phyloP scores from a whole-genome alignment of 306 rosid genomes.

The Casuarina glauca region DNA sequence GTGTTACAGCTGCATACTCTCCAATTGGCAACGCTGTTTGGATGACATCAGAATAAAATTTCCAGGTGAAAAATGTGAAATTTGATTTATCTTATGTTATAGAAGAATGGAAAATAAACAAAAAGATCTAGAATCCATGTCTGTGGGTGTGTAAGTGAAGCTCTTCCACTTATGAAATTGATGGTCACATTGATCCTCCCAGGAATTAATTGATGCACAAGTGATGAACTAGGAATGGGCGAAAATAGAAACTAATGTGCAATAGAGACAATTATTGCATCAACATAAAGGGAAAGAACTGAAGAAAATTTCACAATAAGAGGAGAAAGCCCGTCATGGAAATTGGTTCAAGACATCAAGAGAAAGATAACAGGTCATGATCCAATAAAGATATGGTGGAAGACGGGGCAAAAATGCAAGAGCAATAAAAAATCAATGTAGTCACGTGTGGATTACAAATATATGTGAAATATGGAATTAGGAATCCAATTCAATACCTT shows the following conservation, averaged over 20 bases:
- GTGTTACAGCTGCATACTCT: constrained; percentile 96
- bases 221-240: background rate
- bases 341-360: constrained; percentile 1
- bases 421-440: constrained; percentile 7
- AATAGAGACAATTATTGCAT: background rate
- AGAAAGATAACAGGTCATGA: constrained; percentile 14
- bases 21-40: constrained; percentile 90
- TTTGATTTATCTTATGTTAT: background rate
- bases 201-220: background rate
- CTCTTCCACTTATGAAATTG: constrained; percentile 11
- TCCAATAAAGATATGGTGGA: background rate
- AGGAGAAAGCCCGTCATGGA: constrained; percentile 14
- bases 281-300: background rate
- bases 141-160: constrained; percentile 3
- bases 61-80: constrained; percentile 7
- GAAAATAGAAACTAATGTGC: background rate
- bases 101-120: background rate
- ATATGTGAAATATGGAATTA: constrained; percentile 7
- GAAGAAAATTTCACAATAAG: background rate
- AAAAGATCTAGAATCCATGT: constrained; percentile 2
- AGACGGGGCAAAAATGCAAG: background rate
- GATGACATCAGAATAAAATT: constrained; percentile 30
- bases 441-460: constrained; percentile 6
- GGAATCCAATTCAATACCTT: constrained; percentile 2
- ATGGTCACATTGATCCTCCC: background rate